A percentile compares a stretch with the other conserved stretches of the same genome.
Conservation (phyloP, 768 basidiomycete species). For the Ramaria sp. region DNA sequence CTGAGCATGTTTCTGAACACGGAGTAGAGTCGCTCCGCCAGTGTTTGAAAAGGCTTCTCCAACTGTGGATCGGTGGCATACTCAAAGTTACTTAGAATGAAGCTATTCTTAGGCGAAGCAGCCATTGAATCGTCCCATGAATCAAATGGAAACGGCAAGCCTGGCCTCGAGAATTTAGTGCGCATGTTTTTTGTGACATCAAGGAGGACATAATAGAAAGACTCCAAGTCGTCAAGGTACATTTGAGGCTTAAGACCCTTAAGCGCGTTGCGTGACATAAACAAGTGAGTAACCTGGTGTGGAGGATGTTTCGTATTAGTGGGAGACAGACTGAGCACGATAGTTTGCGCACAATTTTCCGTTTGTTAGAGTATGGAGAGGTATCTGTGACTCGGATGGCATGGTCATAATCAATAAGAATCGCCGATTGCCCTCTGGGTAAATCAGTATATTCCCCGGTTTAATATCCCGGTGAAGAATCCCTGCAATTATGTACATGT, state of each 20-base stretch:
- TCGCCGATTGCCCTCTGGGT: background rate
- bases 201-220: background rate
- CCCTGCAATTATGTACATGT: background rate
- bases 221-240: background rate
- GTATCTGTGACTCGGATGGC: background rate
- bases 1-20: no score
- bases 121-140: no score
- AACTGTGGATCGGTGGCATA: no score
- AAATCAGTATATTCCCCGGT: background rate
- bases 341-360: background rate
- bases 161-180: no score
- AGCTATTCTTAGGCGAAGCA: no score
- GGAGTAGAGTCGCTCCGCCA: no score
- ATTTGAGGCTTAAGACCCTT: background rate
- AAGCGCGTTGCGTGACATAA: background rate
- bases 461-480: background rate
- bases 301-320: background rate
- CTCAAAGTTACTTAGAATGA: no score
- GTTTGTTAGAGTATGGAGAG: background rate
- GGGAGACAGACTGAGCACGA: background rate
- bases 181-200: no score
- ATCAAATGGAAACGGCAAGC: no score
- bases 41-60: no score
- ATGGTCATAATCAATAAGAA: background rate
- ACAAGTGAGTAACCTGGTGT: background rate